phyloP scores from a whole-genome alignment of 345 rosid species.

The Aquilaria yunnanensis region DNA sequence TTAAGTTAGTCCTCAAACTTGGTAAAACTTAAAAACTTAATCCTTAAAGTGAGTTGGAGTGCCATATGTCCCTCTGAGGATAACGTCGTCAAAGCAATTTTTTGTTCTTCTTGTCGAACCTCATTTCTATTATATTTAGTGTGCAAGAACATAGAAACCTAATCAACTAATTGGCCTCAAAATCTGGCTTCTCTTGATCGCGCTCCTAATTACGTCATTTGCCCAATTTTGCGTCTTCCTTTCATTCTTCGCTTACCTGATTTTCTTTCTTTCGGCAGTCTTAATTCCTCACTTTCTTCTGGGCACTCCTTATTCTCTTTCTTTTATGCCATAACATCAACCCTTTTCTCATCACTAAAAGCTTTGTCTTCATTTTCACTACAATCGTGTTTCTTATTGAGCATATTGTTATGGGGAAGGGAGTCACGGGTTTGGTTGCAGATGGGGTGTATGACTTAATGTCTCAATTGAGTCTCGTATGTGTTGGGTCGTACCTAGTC shows the following conservation, averaged over 20 bases:
- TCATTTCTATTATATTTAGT: too few species aligned
- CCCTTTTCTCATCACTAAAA: slow-evolving; percentile 21
- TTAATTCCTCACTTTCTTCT: slow-evolving; percentile 31
- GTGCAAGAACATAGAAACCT: too few species aligned
- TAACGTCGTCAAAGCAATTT: too few species aligned
- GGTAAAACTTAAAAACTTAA: too few species aligned
- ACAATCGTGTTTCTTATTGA: slow-evolving; percentile 41
- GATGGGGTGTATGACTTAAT: slow-evolving; percentile 26
- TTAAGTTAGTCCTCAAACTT: too few species aligned
- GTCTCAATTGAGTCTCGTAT: slow-evolving; percentile 35
- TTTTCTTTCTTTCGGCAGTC: slow-evolving; percentile 46
- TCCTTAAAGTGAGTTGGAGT: too few species aligned
- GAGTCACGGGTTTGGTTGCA: slow-evolving; percentile 28
- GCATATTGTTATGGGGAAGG: slow-evolving; percentile 31
- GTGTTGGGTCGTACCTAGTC: slow-evolving; percentile 43
- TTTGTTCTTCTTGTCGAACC: too few species aligned
- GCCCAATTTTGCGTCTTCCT: slow-evolving; percentile 38
- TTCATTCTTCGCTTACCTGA: slow-evolving; percentile 30
- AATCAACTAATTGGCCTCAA: too few species aligned
- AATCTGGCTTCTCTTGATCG: slow-evolving; percentile 35
- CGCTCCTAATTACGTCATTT: slow-evolving; percentile 50
- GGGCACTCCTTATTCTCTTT: slow-evolving; percentile 32
- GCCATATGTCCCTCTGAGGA: too few species aligned
- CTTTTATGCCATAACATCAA: slow-evolving; percentile 25
- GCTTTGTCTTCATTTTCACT: slow-evolving; percentile 20